These are phyloP conservation scores for Geum urbanum DNA, from an alignment of 306 rosid species.

Conservation along the genomic window DNA sequence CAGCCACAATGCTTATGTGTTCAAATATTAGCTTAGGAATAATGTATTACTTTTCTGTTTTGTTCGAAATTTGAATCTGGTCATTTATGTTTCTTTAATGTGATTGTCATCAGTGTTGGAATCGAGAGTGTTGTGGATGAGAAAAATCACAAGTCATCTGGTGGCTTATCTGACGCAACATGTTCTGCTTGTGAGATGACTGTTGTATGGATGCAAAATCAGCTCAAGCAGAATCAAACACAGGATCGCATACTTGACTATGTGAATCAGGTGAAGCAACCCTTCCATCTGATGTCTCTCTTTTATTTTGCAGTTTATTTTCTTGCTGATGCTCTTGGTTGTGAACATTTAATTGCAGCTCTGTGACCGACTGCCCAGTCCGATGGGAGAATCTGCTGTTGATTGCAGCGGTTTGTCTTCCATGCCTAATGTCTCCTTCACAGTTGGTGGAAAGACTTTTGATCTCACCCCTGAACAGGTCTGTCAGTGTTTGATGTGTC, in stretches of 20 bases:
- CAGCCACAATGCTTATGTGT: not conserved
- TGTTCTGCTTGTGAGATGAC: constrained; percentile 64
- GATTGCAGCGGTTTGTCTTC: constrained; percentile 55
- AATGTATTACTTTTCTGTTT: not conserved
- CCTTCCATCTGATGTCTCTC: not conserved
- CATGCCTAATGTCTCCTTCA: constrained; percentile 53
- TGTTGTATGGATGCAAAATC: constrained; percentile 69
- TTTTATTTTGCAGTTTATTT: not conserved
- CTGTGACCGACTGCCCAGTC: constrained; percentile 62
- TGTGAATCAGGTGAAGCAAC: constrained; percentile 46
- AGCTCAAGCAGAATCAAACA: constrained; percentile 49
- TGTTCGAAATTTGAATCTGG: not conserved
- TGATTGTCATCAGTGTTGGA: constrained; percentile 29
- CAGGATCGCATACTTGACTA: constrained; percentile 48
- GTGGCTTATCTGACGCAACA: constrained; percentile 29
- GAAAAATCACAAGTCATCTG: constrained; percentile 25
- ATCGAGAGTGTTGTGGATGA: constrained; percentile 54
- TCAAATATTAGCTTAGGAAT: not conserved
- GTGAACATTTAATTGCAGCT: constrained; percentile 38
- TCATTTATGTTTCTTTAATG: not conserved
- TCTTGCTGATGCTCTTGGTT: constrained; percentile 16
- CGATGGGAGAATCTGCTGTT: constrained; percentile 67
- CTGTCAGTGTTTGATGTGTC: not conserved
- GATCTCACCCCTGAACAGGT: constrained; percentile 63
- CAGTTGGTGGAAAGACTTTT: constrained; percentile 54